Conservation (phyloP, 257 asterid species). For the Primulina eburnea region DNA sequence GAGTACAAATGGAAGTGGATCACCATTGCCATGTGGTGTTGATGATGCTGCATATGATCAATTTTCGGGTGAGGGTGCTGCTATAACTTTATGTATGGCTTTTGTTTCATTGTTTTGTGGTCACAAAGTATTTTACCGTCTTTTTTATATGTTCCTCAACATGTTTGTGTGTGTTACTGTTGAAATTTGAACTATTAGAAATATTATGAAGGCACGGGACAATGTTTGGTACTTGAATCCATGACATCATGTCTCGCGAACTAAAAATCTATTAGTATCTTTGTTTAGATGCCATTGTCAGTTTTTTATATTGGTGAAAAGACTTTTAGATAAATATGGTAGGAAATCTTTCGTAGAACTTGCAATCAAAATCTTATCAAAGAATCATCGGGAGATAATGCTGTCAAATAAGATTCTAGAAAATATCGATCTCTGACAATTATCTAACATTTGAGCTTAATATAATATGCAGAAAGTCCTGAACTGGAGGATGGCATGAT, state of each 20-base stretch:
- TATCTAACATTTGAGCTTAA: background rate
- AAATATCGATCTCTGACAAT: background rate
- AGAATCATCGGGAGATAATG: background rate
- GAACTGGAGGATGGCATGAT: slow-evolving; percentile 54
- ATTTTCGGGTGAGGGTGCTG: slow-evolving; percentile 47
- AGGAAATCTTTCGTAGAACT: background rate
- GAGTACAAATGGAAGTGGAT: slow-evolving; percentile 30
- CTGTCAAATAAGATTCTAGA: background rate
- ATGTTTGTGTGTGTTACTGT: background rate
- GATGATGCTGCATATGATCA: slow-evolving; percentile 41
- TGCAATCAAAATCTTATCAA: background rate
- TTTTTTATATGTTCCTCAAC: background rate
- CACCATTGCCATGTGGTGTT: slow-evolving; percentile 36
- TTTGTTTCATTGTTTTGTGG: background rate
- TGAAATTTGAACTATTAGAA: background rate
- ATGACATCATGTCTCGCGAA: background rate
- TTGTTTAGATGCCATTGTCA: background rate
- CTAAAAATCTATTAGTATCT: background rate
- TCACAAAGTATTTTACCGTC: background rate
- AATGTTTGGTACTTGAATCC: background rate
- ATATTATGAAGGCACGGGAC: background rate
- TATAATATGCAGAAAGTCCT: slow-evolving; percentile 42
- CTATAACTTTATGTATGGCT: slow-evolving; percentile 5
- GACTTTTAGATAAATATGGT: background rate
- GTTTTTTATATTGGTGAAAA: background rate